These are phyloP conservation scores for Somion occarium DNA, from an alignment of 1,284 basidiomycete species.

Conservation along the genomic window DNA sequence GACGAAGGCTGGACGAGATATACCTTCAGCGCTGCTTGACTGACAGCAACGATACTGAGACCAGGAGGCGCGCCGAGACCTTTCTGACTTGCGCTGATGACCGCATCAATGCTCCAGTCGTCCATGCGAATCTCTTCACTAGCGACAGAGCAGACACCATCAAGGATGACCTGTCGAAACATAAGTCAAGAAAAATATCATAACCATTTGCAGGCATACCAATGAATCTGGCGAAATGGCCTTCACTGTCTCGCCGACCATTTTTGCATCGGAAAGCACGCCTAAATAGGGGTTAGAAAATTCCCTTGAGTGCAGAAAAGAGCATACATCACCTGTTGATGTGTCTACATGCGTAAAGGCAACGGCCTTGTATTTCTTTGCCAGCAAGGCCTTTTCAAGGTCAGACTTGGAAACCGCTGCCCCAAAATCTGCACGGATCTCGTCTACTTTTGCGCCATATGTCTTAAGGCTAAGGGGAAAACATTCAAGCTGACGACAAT, in stretches of 20 bases:
- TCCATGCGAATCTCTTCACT: conserved; percentile 96
- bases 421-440: conserved; percentile 83
- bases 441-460: conserved; percentile 90
- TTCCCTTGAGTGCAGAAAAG: not conserved
- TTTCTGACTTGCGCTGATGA: conserved; percentile 91
- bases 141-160: conserved; percentile 94
- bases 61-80: conserved; percentile 96
- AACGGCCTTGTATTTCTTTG: conserved; percentile 86
- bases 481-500: not conserved
- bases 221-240: conserved; percentile 84
- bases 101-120: conserved; percentile 89
- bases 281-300: conserved; percentile 30
- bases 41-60: conserved; percentile 82
- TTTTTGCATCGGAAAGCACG: conserved; percentile 85
- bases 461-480: conserved; percentile 58
- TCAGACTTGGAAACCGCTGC: conserved; percentile 61
- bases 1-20: conserved; percentile 3
- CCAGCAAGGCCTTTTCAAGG: conserved; percentile 70
- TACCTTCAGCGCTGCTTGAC: conserved; percentile 75
- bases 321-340: conserved; percentile 62
- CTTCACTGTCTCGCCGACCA: conserved; percentile 72
- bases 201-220: conserved; percentile 37
- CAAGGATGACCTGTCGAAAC: conserved; percentile 63
- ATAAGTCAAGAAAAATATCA: conserved; percentile 6
- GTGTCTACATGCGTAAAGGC: conserved; percentile 97